phyloP scores from a whole-genome alignment of 257 asterid species.

The Solanum verrucosum region DNA sequence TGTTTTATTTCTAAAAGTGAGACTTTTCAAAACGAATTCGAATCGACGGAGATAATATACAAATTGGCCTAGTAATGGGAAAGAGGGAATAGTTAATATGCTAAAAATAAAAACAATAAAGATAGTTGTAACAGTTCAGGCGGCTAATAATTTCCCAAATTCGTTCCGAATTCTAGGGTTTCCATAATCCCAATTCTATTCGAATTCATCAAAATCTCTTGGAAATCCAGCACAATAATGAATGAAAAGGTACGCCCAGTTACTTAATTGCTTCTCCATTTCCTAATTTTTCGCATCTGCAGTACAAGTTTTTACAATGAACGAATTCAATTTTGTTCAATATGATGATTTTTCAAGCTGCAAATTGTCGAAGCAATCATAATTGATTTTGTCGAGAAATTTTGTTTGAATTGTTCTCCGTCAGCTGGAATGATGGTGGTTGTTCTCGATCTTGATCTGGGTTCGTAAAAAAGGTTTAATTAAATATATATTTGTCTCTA shows the following conservation, averaged over 20 bases:
- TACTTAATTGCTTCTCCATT: not conserved
- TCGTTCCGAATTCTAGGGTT: conserved; percentile 12
- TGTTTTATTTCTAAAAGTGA: not conserved
- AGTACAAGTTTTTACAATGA: not conserved
- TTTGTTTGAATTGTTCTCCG: not conserved
- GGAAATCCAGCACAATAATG: conserved; percentile 8
- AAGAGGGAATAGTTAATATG: not conserved
- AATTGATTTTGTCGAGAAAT: not conserved
- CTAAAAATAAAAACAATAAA: not conserved
- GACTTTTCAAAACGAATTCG: not conserved
- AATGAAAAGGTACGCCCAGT: conserved; percentile 19
- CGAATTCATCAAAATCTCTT: conserved; percentile 2
- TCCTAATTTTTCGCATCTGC: not conserved
- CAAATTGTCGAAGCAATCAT: not conserved
- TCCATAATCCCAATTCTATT: not conserved
- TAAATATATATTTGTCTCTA: not conserved
- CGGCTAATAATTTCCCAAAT: conserved; percentile 3
- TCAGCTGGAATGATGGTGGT: conserved; percentile 50
- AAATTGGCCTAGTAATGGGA: not conserved
- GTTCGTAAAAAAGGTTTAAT: not conserved
- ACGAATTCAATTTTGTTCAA: not conserved
- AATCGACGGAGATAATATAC: not conserved
- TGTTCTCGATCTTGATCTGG: conserved; percentile 44
- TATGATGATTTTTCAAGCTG: not conserved
- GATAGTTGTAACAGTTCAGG: not conserved